Conservation (phyloP, 2,329 filamentous ascomycete genomes). For the Talaromyces rugulosus region DNA sequence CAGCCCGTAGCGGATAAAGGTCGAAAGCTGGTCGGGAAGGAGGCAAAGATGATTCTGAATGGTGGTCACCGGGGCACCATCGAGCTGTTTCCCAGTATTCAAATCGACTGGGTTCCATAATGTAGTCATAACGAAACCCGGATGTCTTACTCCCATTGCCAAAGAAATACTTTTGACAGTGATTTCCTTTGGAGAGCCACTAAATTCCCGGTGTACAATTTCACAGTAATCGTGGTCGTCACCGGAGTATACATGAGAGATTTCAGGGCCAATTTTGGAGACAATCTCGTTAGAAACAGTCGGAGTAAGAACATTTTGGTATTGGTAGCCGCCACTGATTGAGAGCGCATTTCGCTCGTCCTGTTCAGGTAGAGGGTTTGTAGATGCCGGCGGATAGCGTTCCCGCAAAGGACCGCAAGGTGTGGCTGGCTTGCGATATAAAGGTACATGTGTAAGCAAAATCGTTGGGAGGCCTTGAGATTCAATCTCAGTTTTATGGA, state of each 20-base stretch:
- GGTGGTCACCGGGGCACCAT: conserved; percentile 43
- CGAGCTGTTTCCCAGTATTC: conserved; percentile 29
- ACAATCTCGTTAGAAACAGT: conserved; percentile 72
- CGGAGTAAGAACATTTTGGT: conserved; percentile 85
- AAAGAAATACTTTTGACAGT: conserved; percentile 94
- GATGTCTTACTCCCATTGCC: conserved; percentile 89
- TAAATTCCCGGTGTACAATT: conserved; percentile 68
- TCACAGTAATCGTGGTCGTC: conserved; percentile 99
- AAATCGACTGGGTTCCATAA: conserved; percentile 85
- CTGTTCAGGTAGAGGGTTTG: conserved; percentile 51
- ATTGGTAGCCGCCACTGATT: conserved; percentile 81
- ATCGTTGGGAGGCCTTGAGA: conserved; percentile 73
- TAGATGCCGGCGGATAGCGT: conserved; percentile 68
- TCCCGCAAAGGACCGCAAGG: conserved; percentile 86
- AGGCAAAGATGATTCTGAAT: conserved; percentile 88
- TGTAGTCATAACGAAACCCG: conserved; percentile 83
- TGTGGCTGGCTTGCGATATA: conserved; percentile 76
- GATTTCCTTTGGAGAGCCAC: conserved; percentile 66
- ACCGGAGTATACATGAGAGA: conserved; percentile 84
- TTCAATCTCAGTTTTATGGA: conserved; percentile 20
- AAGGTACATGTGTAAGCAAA: conserved; percentile 83
- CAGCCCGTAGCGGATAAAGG: conserved; percentile 73
- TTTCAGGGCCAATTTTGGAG: conserved; percentile 67
- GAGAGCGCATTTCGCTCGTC: conserved; percentile 76
- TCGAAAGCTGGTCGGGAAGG: conserved; percentile 79